Evolutionary conservation across 192 early-diverging fungal species (phyloP).

Genomic region (Backusella luteola): DNA sequence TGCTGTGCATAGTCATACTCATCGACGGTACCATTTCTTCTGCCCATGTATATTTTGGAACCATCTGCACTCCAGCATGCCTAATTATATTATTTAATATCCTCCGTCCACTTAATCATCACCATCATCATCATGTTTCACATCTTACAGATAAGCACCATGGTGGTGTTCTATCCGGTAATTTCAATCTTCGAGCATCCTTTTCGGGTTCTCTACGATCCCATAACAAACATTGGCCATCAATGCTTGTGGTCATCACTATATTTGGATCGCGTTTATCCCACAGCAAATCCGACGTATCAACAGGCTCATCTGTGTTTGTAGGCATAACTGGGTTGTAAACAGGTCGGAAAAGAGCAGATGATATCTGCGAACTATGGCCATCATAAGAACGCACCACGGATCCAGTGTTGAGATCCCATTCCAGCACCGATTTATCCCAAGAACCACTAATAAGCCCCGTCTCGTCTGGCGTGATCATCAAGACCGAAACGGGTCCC

Average conservation of each 20-base stretch:
- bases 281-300: not conserved
- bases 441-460: conserved; percentile 91
- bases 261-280: conserved; percentile 34
- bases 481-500: conserved; percentile 80
- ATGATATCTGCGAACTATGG: conserved; percentile 82
- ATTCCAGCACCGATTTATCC: conserved; percentile 80
- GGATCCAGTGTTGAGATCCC: conserved; percentile 85
- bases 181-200: conserved; percentile 46
- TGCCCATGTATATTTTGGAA: conserved; percentile 73
- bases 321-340: conserved; percentile 11
- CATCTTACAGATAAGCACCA: conserved; percentile 64
- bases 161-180: conserved; percentile 66
- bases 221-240: conserved; percentile 74
- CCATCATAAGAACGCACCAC: conserved; percentile 68
- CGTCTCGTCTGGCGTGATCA: conserved; percentile 78
- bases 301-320: not conserved
- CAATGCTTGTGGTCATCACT: conserved; percentile 72
- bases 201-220: conserved; percentile 61
- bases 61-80: conserved; percentile 89
- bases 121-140: conserved; percentile 33
- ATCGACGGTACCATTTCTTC: conserved; percentile 88
- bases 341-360: conserved; percentile 66
- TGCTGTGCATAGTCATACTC: conserved; percentile 79
- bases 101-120: conserved; percentile 6
- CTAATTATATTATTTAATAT: conserved; percentile 15